Percentiles rank a stretch among this genome's conserved stretches.
Evolutionary conservation across 768 basidiomycete species (phyloP).

Genomic region (Krasilnikovozyma curviuscula): DNA sequence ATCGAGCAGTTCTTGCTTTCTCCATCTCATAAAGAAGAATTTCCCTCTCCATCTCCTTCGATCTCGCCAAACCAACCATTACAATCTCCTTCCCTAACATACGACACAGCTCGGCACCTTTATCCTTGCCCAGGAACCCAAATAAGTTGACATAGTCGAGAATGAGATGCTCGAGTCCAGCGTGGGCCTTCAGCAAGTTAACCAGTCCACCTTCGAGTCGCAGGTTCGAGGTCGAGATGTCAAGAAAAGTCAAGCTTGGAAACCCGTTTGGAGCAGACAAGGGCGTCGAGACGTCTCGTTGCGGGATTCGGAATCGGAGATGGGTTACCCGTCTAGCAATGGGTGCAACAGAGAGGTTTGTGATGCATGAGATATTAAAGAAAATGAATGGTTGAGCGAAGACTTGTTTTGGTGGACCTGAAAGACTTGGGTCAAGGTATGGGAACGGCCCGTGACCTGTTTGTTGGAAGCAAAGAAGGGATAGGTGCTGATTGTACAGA

Average conservation of each 20-base stretch:
- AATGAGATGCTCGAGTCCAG: slow-evolving; percentile 42
- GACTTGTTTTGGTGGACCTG: slow-evolving; percentile 19
- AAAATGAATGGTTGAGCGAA: slow-evolving; percentile 74
- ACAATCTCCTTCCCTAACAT: slow-evolving; percentile 45
- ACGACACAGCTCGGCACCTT: slow-evolving; percentile 40
- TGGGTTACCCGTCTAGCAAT: slow-evolving; percentile 33
- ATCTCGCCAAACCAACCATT: slow-evolving; percentile 40
- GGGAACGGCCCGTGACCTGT: slow-evolving; percentile 25
- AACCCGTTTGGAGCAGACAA: slow-evolving; percentile 26
- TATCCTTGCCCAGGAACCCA: slow-evolving; percentile 32
- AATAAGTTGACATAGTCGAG: slow-evolving; percentile 47
- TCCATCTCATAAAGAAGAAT: neutral
- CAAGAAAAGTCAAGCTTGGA: slow-evolving; percentile 42
- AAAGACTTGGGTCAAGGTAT: slow-evolving; percentile 21
- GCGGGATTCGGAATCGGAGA: slow-evolving; percentile 53
- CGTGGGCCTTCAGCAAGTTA: slow-evolving; percentile 32
- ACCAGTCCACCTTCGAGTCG: slow-evolving; percentile 21
- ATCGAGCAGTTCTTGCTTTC: neutral
- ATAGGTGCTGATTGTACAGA: slow-evolving; percentile 44
- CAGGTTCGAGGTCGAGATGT: slow-evolving; percentile 49
- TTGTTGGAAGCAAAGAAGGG: slow-evolving; percentile 24
- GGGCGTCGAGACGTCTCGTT: slow-evolving; percentile 26
- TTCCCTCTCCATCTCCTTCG: slow-evolving; percentile 47
- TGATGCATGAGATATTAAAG: slow-evolving; percentile 41
- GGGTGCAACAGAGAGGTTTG: slow-evolving; percentile 32